A percentile compares a stretch with the other conserved stretches of the same genome.
Conservation (phyloP, 352 stramenopile species). For the Pythium phragmitis region DNA sequence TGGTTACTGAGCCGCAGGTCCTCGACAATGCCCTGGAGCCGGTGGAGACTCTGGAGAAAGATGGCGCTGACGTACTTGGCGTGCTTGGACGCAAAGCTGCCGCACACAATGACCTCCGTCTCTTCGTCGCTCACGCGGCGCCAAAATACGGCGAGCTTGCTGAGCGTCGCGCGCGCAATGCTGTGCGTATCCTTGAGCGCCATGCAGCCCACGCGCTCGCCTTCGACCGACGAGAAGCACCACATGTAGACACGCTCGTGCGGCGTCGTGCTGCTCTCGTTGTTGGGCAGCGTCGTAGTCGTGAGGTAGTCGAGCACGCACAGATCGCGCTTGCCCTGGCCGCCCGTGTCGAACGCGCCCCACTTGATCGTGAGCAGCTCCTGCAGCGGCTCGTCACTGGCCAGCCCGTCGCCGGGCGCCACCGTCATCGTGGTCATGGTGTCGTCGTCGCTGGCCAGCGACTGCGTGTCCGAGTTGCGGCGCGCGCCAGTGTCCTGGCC, state of each 20-base stretch:
- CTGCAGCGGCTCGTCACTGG: slow-evolving; percentile 32
- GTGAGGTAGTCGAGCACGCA: slow-evolving; percentile 77
- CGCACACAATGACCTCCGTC: slow-evolving; percentile 78
- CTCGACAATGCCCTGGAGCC: slow-evolving; percentile 65
- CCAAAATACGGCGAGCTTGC: slow-evolving; percentile 77
- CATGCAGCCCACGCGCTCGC: slow-evolving; percentile 77
- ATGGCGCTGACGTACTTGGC: slow-evolving; percentile 52
- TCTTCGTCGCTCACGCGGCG: slow-evolving; percentile 62
- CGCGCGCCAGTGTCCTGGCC: background rate
- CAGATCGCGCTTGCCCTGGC: slow-evolving; percentile 59
- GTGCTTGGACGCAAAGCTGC: slow-evolving; percentile 74
- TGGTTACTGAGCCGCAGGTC: slow-evolving; percentile 74
- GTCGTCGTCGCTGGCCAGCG: slow-evolving; percentile 17
- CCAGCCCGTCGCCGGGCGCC: slow-evolving; percentile 2
- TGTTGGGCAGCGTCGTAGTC: slow-evolving; percentile 60
- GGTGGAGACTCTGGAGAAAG: slow-evolving; percentile 49
- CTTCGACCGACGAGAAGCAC: slow-evolving; percentile 74
- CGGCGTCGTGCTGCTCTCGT: slow-evolving; percentile 24
- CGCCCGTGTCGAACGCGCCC: slow-evolving; percentile 62
- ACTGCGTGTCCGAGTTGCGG: slow-evolving; percentile 23
- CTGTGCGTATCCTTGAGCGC: slow-evolving; percentile 72
- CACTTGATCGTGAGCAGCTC: slow-evolving; percentile 77
- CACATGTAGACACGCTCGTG: slow-evolving; percentile 62
- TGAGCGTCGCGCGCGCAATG: slow-evolving; percentile 51
- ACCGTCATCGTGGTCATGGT: slow-evolving; percentile 6